These are phyloP conservation scores for Arctium minus DNA, from an alignment of 129 eudicot genomes.

Conservation along the genomic window DNA sequence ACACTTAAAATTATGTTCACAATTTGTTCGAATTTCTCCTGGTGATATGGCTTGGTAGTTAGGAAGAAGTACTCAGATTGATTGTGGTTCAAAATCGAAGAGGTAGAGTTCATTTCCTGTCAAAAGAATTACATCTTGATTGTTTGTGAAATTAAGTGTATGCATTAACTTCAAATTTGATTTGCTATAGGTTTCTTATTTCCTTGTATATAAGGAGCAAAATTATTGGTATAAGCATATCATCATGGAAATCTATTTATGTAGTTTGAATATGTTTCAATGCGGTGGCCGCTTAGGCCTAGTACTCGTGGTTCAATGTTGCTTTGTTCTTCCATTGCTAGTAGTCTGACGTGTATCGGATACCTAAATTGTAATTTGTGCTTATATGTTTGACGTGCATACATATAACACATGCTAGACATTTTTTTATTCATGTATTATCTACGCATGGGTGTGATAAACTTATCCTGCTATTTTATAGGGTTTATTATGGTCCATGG, in stretches of 20 bases:
- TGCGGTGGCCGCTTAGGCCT: not conserved
- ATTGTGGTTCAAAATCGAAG: not conserved
- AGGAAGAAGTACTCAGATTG: not conserved
- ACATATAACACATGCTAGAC: not conserved
- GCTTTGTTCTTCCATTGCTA: not conserved
- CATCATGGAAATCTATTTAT: not conserved
- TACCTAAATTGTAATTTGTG: not conserved
- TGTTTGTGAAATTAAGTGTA: not conserved
- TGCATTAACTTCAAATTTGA: not conserved
- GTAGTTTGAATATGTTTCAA: not conserved
- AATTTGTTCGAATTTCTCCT: not conserved
- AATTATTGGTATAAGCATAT: not conserved
- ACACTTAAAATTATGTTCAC: not conserved
- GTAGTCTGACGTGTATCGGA: not conserved
- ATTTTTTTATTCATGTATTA: not conserved
- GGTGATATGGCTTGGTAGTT: not conserved
- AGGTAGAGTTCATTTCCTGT: not conserved
- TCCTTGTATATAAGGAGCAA: not conserved
- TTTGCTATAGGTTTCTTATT: not conserved
- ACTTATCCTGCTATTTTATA: not conserved
- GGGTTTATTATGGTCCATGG: not conserved
- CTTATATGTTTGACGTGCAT: not conserved
- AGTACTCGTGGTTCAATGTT: not conserved
- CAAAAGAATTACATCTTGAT: not conserved
- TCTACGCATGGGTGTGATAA: not conserved